Percentiles rank a stretch among this genome's conserved stretches.
phyloP scores from a whole-genome alignment of 2,329 filamentous ascomycete species.

The Cytospora schulzeri region DNA sequence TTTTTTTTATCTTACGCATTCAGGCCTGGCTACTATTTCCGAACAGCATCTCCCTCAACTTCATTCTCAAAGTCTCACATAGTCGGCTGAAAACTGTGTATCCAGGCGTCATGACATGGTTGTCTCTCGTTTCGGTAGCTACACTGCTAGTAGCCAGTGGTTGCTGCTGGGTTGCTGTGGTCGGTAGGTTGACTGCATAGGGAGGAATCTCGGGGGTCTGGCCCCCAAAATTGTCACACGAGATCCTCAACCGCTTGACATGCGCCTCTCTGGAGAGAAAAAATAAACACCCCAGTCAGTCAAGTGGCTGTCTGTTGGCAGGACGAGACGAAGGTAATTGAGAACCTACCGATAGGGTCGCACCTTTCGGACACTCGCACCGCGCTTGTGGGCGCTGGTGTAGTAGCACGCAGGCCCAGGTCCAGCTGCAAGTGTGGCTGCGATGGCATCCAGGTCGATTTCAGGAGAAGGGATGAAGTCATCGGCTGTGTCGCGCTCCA shows the following conservation, averaged over 20 bases:
- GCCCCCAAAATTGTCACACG: constrained; percentile 5
- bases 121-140: neutral
- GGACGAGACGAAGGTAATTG: neutral
- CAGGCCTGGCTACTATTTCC: neutral
- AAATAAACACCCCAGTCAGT: neutral
- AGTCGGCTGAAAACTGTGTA: neutral
- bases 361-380: neutral
- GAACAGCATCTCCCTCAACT: neutral
- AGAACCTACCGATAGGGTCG: constrained; percentile 15
- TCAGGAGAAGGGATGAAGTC: neutral
- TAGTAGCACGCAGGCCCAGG: neutral
- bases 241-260: constrained; percentile 20
- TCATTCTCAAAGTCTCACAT: neutral
- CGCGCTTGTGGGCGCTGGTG: neutral
- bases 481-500: neutral
- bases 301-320: neutral
- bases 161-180: neutral
- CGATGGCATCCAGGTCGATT: constrained; percentile 10
- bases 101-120: neutral
- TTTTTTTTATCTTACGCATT: no score
- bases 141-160: neutral
- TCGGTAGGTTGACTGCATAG: neutral
- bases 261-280: constrained; percentile 16
- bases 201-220: neutral
- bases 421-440: constrained; percentile 16